Conservation (phyloP, 208 protist species). For the Pavlovales sp. region DNA sequence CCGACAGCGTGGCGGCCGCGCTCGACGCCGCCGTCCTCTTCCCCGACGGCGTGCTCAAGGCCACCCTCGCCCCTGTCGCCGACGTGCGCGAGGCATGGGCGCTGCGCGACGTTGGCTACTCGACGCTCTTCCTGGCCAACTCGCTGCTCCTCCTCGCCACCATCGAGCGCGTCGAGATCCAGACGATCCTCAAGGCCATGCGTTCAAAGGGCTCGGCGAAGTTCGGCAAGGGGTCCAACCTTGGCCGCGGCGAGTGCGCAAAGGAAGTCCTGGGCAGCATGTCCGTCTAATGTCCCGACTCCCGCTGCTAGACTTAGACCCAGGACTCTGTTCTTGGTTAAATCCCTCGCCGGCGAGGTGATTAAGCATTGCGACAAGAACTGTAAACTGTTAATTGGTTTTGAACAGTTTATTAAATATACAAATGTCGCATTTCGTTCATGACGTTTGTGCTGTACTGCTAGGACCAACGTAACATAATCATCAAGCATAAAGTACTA, state of each 20-base stretch:
- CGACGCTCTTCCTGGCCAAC: background rate
- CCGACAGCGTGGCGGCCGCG: too few relatives aligned
- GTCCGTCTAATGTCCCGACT: background rate
- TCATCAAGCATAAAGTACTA: too few relatives aligned
- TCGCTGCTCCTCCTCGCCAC: background rate
- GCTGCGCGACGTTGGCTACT: background rate
- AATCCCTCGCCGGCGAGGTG: too few relatives aligned
- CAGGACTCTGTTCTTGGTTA: too few relatives aligned
- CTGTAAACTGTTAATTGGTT: too few relatives aligned
- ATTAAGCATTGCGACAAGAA: too few relatives aligned
- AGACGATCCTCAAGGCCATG: background rate
- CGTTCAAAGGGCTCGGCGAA: background rate
- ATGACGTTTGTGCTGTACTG: too few relatives aligned
- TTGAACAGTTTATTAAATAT: too few relatives aligned
- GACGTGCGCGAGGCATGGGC: background rate
- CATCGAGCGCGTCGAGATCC: background rate
- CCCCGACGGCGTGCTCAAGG: background rate
- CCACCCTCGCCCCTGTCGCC: background rate
- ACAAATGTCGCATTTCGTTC: too few relatives aligned
- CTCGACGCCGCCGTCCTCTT: background rate
- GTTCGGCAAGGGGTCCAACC: background rate
- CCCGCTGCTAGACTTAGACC: too few relatives aligned
- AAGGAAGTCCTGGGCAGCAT: background rate
- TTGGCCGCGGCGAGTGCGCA: background rate
- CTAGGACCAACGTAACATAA: too few relatives aligned